Base-by-base conservation (phyloP, 2,329 filamentous ascomycete species). In the Colletotrichum liaoningense region DNA sequence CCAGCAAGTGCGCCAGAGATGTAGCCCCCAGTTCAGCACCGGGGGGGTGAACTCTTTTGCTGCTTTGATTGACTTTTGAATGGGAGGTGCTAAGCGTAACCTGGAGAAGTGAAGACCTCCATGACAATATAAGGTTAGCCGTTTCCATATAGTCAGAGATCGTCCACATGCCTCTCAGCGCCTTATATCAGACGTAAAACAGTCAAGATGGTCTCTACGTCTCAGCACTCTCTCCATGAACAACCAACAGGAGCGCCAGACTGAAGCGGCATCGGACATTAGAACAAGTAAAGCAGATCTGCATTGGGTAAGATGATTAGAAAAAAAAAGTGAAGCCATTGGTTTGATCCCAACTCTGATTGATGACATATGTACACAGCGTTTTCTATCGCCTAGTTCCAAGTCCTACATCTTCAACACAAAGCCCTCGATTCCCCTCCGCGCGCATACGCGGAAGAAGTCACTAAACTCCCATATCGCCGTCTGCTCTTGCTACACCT, bases 331-430 rank as follows among this genome's bases (percentile, higher is more conserved):
- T 49, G 67, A 26, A 70, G 63, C 33, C 33, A 56, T 49, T 59
- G 64, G 67, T 49, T 57, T 30, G 70, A 73, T 73, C 66, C 67
- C 67, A 66, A 63, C 68, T 74, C 68, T 74, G 68, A 71, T 74
- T 72, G 64, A 75, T 75, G 74, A 72, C 74, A 74, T 75, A 75
- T 75, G 68, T 75, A 75, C 74, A 75, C 72, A 74, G 68, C 72
- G 67, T 70, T 56, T 56, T 74, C 65, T 69, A 70, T 75, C 70
- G 73, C 73, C 67, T 54, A 49, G 63, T 26, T 52, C 59, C 65
- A 22, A 65, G 65, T 42, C 69, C 69, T 69, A 74, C 73, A 74
- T 69, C 52, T 28, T 65, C 69, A 46, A 55, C 56, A 14, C 69
- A 72, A 64, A 67, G 58, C 66, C 56, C 26, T 24, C n/a, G n/a